These are phyloP conservation scores for Ceratocystis cubensis DNA, from an alignment of 2,329 filamentous ascomycete species.

Conservation along the genomic window DNA sequence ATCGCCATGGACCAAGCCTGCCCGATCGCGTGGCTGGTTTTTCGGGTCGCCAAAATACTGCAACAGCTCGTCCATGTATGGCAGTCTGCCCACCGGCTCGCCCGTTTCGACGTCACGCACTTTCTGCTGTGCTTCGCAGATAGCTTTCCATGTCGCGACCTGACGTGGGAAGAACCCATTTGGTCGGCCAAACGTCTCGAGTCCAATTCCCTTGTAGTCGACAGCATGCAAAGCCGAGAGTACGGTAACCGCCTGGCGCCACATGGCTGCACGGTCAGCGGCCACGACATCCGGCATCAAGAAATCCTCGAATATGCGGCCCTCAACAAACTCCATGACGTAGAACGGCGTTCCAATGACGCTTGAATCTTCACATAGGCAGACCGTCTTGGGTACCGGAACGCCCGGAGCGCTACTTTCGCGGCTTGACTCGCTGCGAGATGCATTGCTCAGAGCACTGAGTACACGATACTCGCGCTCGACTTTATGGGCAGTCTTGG, in stretches of 20 bases:
- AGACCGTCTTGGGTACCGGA: conserved; percentile 70
- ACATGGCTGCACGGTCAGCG: conserved; percentile 56
- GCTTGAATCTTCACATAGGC: conserved; percentile 68
- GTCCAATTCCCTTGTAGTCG: conserved; percentile 49
- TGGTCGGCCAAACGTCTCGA: conserved; percentile 60
- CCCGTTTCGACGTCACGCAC: conserved; percentile 66
- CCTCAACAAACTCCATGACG: conserved; percentile 91
- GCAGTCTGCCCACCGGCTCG: conserved; percentile 65
- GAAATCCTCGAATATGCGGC: conserved; percentile 84
- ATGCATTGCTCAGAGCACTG: conserved; percentile 51
- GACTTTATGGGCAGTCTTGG: conserved; percentile 88
- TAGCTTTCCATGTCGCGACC: conserved; percentile 66
- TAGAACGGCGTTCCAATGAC: conserved; percentile 90
- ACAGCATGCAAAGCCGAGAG: conserved; percentile 78
- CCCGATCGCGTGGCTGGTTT: conserved; percentile 63
- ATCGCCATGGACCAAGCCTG: conserved; percentile 79
- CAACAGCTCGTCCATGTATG: conserved; percentile 70
- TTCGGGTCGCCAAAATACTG: conserved; percentile 58
- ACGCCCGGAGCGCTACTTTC: conserved; percentile 50
- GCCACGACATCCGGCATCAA: conserved; percentile 60
- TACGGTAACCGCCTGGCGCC: conserved; percentile 71
- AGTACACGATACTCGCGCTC: conserved; percentile 92
- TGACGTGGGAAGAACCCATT: conserved; percentile 76
- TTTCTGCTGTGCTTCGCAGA: conserved; percentile 65
- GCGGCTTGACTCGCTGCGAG: background rate